phyloP scores from a whole-genome alignment of 2,329 filamentous ascomycete genomes.

The Lachnellula cervina region DNA sequence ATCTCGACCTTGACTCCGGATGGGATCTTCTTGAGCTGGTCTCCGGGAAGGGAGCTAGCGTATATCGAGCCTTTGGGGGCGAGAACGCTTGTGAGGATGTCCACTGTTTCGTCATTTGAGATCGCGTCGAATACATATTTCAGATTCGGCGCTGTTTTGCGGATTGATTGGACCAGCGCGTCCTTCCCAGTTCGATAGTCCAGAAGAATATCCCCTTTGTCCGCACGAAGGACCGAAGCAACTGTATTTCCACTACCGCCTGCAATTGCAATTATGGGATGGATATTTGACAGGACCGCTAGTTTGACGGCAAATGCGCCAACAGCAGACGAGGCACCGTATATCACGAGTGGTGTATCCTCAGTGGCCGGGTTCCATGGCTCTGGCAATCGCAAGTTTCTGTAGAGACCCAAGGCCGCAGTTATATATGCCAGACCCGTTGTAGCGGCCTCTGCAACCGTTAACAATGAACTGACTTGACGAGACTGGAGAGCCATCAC shows the following conservation, averaged over 20 bases:
- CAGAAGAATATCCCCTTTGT: neutral
- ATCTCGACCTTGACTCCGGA: neutral
- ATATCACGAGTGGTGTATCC: conserved; percentile 36
- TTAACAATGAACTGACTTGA: neutral
- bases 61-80: neutral
- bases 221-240: neutral
- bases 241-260: conserved; percentile 35
- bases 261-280: conserved; percentile 52
- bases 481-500: too few species aligned
- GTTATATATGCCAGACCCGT: conserved; percentile 53
- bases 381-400: conserved; percentile 41
- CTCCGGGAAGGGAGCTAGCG: neutral
- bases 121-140: neutral
- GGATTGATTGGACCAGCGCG: neutral
- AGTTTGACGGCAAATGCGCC: conserved; percentile 53
- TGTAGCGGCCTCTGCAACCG: conserved; percentile 44
- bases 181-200: neutral
- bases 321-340: conserved; percentile 47
- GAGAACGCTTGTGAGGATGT: neutral
- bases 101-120: neutral
- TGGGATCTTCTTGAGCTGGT: neutral
- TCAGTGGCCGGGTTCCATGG: conserved; percentile 37
- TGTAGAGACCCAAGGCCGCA: conserved; percentile 46
- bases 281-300: conserved; percentile 38
- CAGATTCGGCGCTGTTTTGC: neutral